Evolutionary conservation across 2,329 filamentous ascomycete species (phyloP), one percentile per base, ranked within the genome.

Genomic region (Calonectria hongkongensis): DNA sequence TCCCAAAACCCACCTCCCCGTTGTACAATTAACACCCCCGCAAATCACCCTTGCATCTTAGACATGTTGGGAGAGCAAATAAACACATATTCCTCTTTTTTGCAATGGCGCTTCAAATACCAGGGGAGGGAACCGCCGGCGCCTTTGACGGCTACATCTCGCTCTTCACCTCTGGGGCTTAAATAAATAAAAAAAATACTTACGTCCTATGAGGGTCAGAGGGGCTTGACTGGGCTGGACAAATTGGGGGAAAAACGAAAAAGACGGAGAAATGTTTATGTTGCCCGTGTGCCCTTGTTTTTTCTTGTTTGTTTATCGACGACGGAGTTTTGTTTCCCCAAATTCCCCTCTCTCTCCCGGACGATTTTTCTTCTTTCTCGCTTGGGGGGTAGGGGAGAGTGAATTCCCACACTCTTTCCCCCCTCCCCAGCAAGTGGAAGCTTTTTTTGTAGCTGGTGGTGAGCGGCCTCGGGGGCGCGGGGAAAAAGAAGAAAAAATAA

Each of bases 11-110:
- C 67, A 66, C 70, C 74, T 71, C 68, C 76, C 72, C 69, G 64
- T 77, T 81, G 78, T 81, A 81, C 76, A 79, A 80, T 80, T 76
- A 79, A 68, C 67, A 65, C 64, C 73, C 71, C 70, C 75, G 68
- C 71, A 51, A 63, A 69, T 16, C 62, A 54, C 71, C 66, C 64
- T 70, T 47, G 60, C 56, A 76, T 78, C 68, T 71, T 75, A 71
- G 58, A 68, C 67, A 73, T 60, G 63, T 72, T 74, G 74, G 73
- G 71, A 75, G 54, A 43, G 48, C 56, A 68, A 72, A 70, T 68
- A 72, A 68, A 66, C 33, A 39, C 30, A 36, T 25, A 39, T 36
- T 36, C 36, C 54, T 25, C 45, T 30, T 56, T 70, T 68, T 63
- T 71, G 69, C 64, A 58, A 56, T 28, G 64, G 69, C 64, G 56